Conservation (phyloP, 495 filamentous ascomycete species). For the Glarea lozoyensis region DNA sequence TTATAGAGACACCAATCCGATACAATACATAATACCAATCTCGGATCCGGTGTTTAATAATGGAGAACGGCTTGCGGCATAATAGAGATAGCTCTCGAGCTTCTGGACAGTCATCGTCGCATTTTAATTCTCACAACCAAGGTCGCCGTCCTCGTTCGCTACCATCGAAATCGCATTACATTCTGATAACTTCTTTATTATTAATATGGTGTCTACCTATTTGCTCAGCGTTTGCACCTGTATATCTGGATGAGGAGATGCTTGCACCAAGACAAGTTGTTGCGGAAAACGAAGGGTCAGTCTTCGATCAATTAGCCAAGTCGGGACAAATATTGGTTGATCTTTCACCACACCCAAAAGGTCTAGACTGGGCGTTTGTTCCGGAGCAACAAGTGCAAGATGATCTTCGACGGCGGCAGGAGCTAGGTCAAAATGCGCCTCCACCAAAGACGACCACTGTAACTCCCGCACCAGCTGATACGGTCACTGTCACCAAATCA, state of each 20-base stretch:
- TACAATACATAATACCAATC: too few relatives aligned
- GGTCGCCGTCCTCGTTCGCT: not conserved
- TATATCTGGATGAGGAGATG: slow-evolving; percentile 18
- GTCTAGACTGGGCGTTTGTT: not conserved
- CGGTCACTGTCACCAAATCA: too few relatives aligned
- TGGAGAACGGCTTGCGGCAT: too few relatives aligned
- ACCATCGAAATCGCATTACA: slow-evolving; percentile 1
- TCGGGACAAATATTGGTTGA: slow-evolving; percentile 20
- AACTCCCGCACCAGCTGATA: too few relatives aligned
- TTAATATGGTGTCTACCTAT: slow-evolving; percentile 12
- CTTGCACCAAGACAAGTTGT: slow-evolving; percentile 7
- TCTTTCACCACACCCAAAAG: slow-evolving; percentile 10
- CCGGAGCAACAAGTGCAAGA: too few relatives aligned
- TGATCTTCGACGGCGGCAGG: too few relatives aligned
- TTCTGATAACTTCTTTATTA: slow-evolving; percentile 4
- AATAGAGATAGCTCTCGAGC: too few relatives aligned
- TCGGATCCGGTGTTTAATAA: too few relatives aligned
- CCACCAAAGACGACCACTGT: too few relatives aligned
- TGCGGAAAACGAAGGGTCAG: slow-evolving; percentile 9
- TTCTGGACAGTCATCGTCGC: slow-evolving; percentile 5
- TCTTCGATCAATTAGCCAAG: slow-evolving; percentile 9
- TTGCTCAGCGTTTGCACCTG: slow-evolving; percentile 7
- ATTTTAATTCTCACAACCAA: slow-evolving; percentile 15
- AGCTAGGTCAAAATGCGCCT: too few relatives aligned
- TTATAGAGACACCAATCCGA: slow-evolving; percentile 9